Evolutionary conservation across 2,329 filamentous ascomycete genomes (phyloP).

Genomic region (Alternaria gansuensis): DNA sequence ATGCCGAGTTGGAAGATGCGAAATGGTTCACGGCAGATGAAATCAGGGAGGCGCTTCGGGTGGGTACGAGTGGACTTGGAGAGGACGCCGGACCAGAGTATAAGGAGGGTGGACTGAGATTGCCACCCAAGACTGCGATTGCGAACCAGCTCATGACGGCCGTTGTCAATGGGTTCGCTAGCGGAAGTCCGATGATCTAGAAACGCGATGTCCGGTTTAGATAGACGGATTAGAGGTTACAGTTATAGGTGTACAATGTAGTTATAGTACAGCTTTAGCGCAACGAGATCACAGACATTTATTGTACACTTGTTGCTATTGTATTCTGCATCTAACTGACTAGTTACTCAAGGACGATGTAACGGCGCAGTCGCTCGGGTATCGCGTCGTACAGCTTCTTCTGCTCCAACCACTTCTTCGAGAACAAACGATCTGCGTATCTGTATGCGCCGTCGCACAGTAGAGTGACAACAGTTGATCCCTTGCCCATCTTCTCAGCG

Average conservation of each 20-base stretch:
- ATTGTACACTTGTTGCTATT: slow-evolving; percentile 15
- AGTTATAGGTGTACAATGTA: slow-evolving; percentile 10
- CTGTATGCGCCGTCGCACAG: slow-evolving; percentile 97
- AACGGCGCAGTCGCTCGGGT: slow-evolving; percentile 86
- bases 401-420: slow-evolving; percentile 84
- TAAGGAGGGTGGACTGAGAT: slow-evolving; percentile 76
- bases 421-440: slow-evolving; percentile 94
- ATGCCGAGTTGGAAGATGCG: slow-evolving; percentile 89
- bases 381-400: slow-evolving; percentile 85
- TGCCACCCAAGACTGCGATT: slow-evolving; percentile 90
- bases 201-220: neutral
- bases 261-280: slow-evolving; percentile 1
- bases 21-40: slow-evolving; percentile 88
- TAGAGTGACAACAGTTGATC: slow-evolving; percentile 91
- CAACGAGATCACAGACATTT: slow-evolving; percentile 15
- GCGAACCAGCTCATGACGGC: slow-evolving; percentile 86
- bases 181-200: slow-evolving; percentile 58
- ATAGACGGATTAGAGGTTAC: neutral
- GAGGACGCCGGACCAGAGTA: slow-evolving; percentile 71
- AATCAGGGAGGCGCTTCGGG: slow-evolving; percentile 74
- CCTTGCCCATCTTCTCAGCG: slow-evolving; percentile 86
- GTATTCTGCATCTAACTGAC: slow-evolving; percentile 4
- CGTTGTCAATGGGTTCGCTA: slow-evolving; percentile 78
- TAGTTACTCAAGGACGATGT: slow-evolving; percentile 83
- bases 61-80: slow-evolving; percentile 73